Evolutionary conservation across 768 basidiomycete species (phyloP), one percentile per base, ranked within the genome.

Genomic region (Tulasnella sp.): DNA sequence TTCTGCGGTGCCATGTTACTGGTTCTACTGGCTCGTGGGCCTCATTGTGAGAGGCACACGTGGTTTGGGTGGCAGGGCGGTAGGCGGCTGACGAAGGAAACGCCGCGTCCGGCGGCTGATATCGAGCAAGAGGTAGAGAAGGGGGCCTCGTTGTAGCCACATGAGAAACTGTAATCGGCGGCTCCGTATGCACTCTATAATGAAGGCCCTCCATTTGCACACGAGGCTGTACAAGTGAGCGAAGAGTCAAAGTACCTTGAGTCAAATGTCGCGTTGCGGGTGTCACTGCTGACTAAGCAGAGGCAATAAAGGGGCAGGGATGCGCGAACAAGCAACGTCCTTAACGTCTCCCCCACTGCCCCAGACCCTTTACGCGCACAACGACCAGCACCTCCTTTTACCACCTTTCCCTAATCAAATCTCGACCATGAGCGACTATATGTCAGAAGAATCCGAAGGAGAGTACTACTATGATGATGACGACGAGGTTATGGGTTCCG

Each of bases 21-120:
- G 40, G 80, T 94, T 7, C 88, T 94, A 5, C 84, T 93, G 16
- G 58, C 90, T 42, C 89, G 94, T 31, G 94, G 94, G 0, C 94
- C 94, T 14, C 93, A 95, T 83, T 84, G 85, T 58, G 79, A 82
- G 69, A 46, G 84, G 48, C 78, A 81, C 37, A 84, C 84, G 14
- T 88, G 88, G 88, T 44, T 88, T 34, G 88, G 88, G 24, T 88
- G 86, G 86, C 77, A 84, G 31, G 87, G 87, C 7, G 87, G 87
- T 41, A 73, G 80, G 85, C 54, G 69, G n/a, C 50, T 80, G 22
- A 76, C 20, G 72, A 80, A 80, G 72, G 64, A 69, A 7, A 69
- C 18, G 31, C 64, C 31, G 31, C 16, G 34, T 28, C 64, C 64
- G 64, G 34, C 28, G 64, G 64, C 16, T 34, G 64, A 69, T 37